Percentiles rank a stretch among this genome's conserved stretches.
Evolutionary conservation across 164 flowering plant species (phyloP).

Genomic region (Tinospora cordifolia): DNA sequence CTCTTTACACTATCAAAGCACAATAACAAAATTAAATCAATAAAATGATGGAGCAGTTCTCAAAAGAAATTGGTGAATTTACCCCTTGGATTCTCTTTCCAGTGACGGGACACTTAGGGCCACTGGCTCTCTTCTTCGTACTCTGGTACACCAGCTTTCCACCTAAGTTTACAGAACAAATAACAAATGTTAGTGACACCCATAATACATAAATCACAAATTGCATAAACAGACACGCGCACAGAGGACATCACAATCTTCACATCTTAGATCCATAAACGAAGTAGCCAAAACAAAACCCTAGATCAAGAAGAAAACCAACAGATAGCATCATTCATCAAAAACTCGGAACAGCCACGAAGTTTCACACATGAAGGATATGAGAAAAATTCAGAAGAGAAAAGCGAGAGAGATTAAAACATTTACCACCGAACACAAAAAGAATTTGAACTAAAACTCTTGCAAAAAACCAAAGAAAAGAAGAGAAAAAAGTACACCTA

Average conservation of each 20-base stretch:
- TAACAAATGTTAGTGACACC: not conserved
- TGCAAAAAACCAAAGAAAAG: no score
- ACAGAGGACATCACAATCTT: not conserved
- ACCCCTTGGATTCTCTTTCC: constrained; percentile 65
- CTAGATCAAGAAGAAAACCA: not conserved
- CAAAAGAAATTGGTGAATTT: constrained; percentile 4
- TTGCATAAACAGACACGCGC: not conserved
- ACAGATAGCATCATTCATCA: not conserved
- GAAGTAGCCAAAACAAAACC: not conserved
- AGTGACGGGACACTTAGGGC: constrained; percentile 58
- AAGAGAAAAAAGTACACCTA: no score
- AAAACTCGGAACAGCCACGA: not conserved
- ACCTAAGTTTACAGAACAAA: constrained; percentile 18
- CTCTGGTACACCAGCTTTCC: constrained; percentile 43
- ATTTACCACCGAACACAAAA: not conserved
- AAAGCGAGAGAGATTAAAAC: not conserved
- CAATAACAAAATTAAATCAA: not conserved
- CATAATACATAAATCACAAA: not conserved
- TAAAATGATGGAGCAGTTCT: not conserved
- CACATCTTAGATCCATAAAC: not conserved
- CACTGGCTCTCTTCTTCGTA: constrained; percentile 49
- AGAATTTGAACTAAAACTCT: not conserved
- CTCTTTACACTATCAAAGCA: not conserved
- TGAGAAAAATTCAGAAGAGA: not conserved
- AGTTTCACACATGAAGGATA: not conserved